These are phyloP conservation scores for Chlorella sorokiniana DNA, from an alignment of 139 green algal genomes.

Conservation along the genomic window DNA sequence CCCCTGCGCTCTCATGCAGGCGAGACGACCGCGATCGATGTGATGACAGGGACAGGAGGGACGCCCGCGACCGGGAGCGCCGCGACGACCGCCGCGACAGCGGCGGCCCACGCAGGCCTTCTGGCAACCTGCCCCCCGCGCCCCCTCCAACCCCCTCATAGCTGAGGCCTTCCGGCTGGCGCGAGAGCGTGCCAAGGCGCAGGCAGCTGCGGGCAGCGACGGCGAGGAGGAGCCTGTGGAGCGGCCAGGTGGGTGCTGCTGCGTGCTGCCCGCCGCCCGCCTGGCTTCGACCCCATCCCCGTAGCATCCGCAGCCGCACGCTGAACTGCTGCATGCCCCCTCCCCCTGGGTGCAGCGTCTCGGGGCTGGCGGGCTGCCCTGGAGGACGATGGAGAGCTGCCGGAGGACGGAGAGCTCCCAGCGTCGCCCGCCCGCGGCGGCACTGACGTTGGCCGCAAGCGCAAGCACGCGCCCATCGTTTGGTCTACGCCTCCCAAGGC, in stretches of 20 bases:
- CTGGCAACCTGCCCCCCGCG: constrained; percentile 8
- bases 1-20: background rate
- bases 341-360: constrained; percentile 1
- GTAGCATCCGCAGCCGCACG: too few relatives aligned
- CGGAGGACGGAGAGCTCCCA: constrained; percentile 27
- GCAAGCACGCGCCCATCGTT: constrained; percentile 42
- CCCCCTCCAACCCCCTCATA: constrained; percentile 31
- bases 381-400: constrained; percentile 12
- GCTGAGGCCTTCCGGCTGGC: constrained; percentile 32
- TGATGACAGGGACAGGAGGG: too few relatives aligned
- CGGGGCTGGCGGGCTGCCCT: constrained; percentile 6
- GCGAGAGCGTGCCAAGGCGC: constrained; percentile 5
- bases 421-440: background rate
- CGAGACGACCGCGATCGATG: background rate
- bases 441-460: background rate
- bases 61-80: background rate
- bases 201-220: background rate
- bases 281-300: too few relatives aligned
- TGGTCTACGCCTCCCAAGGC: constrained; percentile 27
- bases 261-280: background rate
- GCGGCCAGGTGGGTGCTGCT: constrained; percentile 1
- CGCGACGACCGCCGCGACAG: background rate
- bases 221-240: background rate
- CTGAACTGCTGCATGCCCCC: background rate
- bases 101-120: background rate